Evolutionary conservation across 1,139 yeast genomes (phyloP).

Genomic region (Suhomyces guaymorum): DNA sequence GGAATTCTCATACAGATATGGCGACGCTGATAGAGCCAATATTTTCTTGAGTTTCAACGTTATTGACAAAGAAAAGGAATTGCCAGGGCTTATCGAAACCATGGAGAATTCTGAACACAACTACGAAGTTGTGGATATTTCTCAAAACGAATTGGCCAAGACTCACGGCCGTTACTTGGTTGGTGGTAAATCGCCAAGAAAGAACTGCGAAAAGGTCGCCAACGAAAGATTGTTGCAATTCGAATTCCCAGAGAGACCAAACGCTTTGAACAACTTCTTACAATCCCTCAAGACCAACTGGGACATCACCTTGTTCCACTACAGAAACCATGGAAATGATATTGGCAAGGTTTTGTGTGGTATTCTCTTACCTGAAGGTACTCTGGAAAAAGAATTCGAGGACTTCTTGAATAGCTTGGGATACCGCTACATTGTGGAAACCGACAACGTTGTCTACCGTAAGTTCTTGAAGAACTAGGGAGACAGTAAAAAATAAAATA

Average conservation of each 20-base stretch:
- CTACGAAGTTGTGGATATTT: slow-evolving; percentile 77
- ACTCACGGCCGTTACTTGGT: slow-evolving; percentile 94
- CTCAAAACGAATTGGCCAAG: slow-evolving; percentile 92
- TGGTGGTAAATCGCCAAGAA: slow-evolving; percentile 72
- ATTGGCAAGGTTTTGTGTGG: slow-evolving; percentile 92
- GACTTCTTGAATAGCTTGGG: slow-evolving; percentile 70
- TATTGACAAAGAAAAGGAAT: slow-evolving; percentile 62
- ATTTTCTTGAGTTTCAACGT: slow-evolving; percentile 89
- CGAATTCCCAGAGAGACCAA: slow-evolving; percentile 97
- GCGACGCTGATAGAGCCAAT: slow-evolving; percentile 59
- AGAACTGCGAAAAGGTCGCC: slow-evolving; percentile 43
- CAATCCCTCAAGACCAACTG: slow-evolving; percentile 71
- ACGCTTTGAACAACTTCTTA: slow-evolving; percentile 82
- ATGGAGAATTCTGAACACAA: slow-evolving; percentile 42
- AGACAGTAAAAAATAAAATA: no score
- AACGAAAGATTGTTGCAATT: slow-evolving; percentile 80
- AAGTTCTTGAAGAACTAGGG: slow-evolving; percentile 52
- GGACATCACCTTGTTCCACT: slow-evolving; percentile 93
- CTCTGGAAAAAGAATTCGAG: slow-evolving; percentile 61
- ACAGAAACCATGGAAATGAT: slow-evolving; percentile 95
- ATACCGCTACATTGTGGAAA: slow-evolving; percentile 78
- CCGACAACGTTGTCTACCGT: slow-evolving; percentile 79
- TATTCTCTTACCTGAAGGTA: slow-evolving; percentile 75
- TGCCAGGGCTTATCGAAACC: slow-evolving; percentile 38
- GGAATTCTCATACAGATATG: slow-evolving; percentile 86